A percentile compares a stretch with the other conserved stretches of the same genome.
phyloP scores from a whole-genome alignment of 768 basidiomycete species.

The Pulveroboletus ravenelii region DNA sequence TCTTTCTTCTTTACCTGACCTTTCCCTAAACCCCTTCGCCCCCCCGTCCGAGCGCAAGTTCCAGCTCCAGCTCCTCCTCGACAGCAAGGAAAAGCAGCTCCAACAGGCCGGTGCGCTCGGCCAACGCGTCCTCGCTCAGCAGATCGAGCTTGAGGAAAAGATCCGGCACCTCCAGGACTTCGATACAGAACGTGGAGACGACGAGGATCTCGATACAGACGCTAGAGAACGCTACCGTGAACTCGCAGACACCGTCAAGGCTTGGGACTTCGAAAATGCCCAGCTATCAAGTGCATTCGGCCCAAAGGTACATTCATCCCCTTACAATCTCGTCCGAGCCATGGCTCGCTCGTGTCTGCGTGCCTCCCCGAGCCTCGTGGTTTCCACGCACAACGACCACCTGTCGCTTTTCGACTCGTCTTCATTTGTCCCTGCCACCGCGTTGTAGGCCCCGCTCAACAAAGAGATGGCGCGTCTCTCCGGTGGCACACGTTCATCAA shows the following conservation, averaged over 20 bases:
- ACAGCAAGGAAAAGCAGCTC: conserved; percentile 88
- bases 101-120: conserved; percentile 89
- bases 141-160: conserved; percentile 87
- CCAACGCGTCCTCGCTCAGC: conserved; percentile 89
- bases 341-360: conserved; percentile 6
- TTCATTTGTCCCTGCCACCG: background rate
- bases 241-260: conserved; percentile 65
- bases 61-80: conserved; percentile 67
- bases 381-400: conserved; percentile 4
- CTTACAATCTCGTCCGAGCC: background rate
- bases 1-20: conserved; percentile 39
- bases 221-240: conserved; percentile 73
- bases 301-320: conserved; percentile 46
- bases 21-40: conserved; percentile 38
- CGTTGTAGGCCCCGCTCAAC: background rate
- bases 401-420: background rate
- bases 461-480: background rate
- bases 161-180: conserved; percentile 76
- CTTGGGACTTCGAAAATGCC: conserved; percentile 79
- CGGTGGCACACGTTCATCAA: background rate
- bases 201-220: conserved; percentile 59
- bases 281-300: conserved; percentile 68
- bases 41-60: conserved; percentile 58
- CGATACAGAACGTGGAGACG: conserved; percentile 59
- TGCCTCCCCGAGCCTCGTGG: conserved; percentile 16